A percentile compares a stretch with the other conserved stretches of the same genome.
Conservation (phyloP, 2,329 filamentous ascomycete genomes). For the Paramyrothecium sp. region DNA sequence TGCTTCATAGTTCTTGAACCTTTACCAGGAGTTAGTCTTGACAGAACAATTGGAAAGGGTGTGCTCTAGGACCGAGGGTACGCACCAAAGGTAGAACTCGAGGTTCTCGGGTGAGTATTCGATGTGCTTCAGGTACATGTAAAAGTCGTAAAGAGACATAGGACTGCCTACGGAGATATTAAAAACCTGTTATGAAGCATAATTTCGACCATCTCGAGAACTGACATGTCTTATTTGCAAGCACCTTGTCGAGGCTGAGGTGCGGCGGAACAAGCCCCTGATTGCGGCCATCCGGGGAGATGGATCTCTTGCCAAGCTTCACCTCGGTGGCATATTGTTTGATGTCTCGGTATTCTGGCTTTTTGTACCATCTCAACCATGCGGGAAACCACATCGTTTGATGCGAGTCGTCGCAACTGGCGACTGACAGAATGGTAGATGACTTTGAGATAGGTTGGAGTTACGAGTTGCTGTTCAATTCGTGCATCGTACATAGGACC, state of each 20-base stretch:
- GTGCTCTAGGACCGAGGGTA: not conserved
- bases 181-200: not conserved
- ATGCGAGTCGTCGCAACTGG: not conserved
- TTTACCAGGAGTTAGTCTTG: conserved; percentile 11
- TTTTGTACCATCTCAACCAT: conserved; percentile 48
- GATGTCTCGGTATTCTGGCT: conserved; percentile 47
- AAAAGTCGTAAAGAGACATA: conserved; percentile 49
- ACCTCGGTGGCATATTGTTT: conserved; percentile 39
- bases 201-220: not conserved
- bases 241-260: conserved; percentile 41
- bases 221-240: conserved; percentile 45
- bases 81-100: conserved; percentile 48
- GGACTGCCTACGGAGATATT: conserved; percentile 33
- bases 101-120: conserved; percentile 48
- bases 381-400: conserved; percentile 8
- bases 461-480: not conserved
- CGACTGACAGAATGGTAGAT: not conserved
- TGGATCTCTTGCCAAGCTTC: conserved; percentile 28
- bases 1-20: conserved; percentile 44
- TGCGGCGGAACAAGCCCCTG: conserved; percentile 8
- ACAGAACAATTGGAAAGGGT: not conserved
- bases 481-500: too few species aligned
- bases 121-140: conserved; percentile 50
- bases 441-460: not conserved
- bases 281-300: conserved; percentile 33